phyloP scores from a whole-genome alignment of 257 asterid genomes.

The Solanum infundibuliforme region DNA sequence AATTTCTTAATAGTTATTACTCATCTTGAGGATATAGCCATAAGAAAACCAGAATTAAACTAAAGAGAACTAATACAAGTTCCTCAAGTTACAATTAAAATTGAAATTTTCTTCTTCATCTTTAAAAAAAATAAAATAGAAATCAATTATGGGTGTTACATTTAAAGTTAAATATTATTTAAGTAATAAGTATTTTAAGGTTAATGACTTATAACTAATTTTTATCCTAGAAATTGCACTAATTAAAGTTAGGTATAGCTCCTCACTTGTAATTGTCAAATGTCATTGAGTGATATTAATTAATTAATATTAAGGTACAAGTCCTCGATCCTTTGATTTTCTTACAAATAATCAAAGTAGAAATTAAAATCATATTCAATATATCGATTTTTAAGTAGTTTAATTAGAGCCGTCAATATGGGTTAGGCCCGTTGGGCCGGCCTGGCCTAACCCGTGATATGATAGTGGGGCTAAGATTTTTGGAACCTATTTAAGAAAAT shows the following conservation, averaged over 20 bases:
- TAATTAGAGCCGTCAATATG: too few relatives aligned
- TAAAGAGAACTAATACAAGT: neutral
- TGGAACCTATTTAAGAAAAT: too few relatives aligned
- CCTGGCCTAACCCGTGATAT: too few relatives aligned
- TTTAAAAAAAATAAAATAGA: neutral
- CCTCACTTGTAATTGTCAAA: neutral
- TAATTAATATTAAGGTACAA: neutral
- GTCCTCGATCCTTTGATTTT: neutral
- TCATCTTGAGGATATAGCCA: neutral
- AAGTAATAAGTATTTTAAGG: neutral
- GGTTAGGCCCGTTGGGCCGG: accelerated
- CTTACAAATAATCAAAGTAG: neutral
- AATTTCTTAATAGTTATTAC: neutral
- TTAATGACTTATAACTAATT: neutral
- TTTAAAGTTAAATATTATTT: neutral
- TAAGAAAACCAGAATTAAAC: neutral
- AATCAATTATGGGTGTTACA: neutral
- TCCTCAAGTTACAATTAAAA: neutral
- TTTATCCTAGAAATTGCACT: neutral
- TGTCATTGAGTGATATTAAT: neutral
- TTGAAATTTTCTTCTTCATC: neutral
- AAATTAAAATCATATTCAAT: neutral
- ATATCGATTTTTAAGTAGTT: neutral
- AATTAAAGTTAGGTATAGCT: neutral
- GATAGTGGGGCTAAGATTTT: too few relatives aligned